Evolutionary conservation across 208 protist genomes (phyloP).

Genomic region (Trypanosoma melophagium): DNA sequence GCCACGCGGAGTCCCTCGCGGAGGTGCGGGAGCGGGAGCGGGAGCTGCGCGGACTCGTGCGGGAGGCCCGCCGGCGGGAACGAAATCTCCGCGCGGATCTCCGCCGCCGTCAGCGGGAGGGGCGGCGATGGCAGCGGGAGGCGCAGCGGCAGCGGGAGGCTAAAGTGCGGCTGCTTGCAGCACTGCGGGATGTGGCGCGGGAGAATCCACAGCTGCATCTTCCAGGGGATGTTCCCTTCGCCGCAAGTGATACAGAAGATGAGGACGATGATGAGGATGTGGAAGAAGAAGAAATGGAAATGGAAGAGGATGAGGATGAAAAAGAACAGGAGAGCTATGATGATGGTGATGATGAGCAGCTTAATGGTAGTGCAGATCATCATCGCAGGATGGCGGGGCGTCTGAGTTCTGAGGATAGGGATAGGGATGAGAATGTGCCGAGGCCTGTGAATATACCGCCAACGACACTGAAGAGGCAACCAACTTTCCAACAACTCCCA

Average conservation of each 20-base stretch:
- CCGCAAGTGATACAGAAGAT: constrained; percentile 4
- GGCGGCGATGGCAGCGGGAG: constrained; percentile 21
- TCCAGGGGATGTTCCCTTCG: not conserved
- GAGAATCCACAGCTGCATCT: constrained; percentile 17
- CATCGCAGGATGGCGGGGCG: too few species aligned
- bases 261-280: not conserved
- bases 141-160: constrained; percentile 12
- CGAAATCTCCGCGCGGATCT: constrained; percentile 16
- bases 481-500: too few species aligned
- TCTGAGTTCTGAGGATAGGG: too few species aligned
- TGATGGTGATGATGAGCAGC: too few species aligned
- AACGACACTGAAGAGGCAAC: too few species aligned
- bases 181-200: constrained; percentile 5
- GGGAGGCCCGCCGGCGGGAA: constrained; percentile 21
- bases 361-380: too few species aligned
- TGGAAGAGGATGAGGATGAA: too few species aligned
- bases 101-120: not conserved
- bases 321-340: too few species aligned
- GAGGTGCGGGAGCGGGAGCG: constrained; percentile 17
- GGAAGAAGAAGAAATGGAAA: too few species aligned
- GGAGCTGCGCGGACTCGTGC: constrained; percentile 17
- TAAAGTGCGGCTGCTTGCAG: constrained; percentile 16
- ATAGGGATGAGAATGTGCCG: too few species aligned
- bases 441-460: too few species aligned
- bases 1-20: constrained; percentile 1